Conservation (phyloP, 495 filamentous ascomycete genomes). For the Penicillium riverlandense region DNA sequence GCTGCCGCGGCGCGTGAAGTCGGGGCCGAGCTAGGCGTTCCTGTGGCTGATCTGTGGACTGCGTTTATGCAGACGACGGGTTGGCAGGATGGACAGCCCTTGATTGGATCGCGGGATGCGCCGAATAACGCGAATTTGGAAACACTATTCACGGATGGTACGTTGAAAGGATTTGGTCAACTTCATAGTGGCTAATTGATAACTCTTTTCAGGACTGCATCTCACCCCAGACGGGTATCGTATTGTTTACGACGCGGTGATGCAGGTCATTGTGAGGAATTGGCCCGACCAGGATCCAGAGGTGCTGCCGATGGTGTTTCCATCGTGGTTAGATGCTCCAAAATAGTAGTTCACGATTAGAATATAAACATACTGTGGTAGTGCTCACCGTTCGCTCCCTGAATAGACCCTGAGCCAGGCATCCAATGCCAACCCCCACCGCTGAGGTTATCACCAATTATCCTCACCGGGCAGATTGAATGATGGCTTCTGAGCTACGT, state of each 20-base stretch:
- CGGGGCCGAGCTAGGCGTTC: slow-evolving; percentile 52
- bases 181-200: background rate
- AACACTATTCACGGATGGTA: slow-evolving; percentile 54
- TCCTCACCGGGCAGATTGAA: too few species aligned
- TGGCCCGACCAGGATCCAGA: slow-evolving; percentile 56
- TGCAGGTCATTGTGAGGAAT: slow-evolving; percentile 41
- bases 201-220: slow-evolving; percentile 47
- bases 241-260: slow-evolving; percentile 49
- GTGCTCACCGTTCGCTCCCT: too few species aligned
- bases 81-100: slow-evolving; percentile 50
- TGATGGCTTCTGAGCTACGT: too few species aligned
- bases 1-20: slow-evolving; percentile 62
- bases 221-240: slow-evolving; percentile 54
- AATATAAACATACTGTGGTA: too few species aligned
- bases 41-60: slow-evolving; percentile 68
- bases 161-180: background rate
- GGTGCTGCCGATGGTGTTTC: slow-evolving; percentile 44
- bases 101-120: slow-evolving; percentile 46
- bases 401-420: too few species aligned
- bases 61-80: slow-evolving; percentile 60
- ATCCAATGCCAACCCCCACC: too few species aligned
- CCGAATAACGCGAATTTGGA: slow-evolving; percentile 41
- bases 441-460: too few species aligned
- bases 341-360: slow-evolving; percentile 12
- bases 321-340: slow-evolving; percentile 44